Conservation (phyloP, 257 asterid genomes). For the Linaria vulgaris region DNA sequence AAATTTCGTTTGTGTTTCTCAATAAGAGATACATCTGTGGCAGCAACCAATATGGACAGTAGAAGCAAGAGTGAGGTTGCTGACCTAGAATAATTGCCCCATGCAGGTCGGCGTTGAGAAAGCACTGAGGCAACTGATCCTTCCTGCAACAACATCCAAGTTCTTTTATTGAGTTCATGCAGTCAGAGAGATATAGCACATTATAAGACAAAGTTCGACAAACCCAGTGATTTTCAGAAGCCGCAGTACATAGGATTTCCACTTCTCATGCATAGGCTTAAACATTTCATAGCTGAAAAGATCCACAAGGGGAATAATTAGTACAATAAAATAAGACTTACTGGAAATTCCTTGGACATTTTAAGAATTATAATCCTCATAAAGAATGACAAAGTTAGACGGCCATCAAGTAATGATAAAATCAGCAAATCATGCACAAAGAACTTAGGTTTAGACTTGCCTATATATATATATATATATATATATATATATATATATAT, state of each 20-base stretch:
- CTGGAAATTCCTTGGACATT: background rate
- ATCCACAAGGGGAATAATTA: slow-evolving; percentile 14
- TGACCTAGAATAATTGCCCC: slow-evolving; percentile 81
- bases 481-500: background rate
- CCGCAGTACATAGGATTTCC: slow-evolving; percentile 61
- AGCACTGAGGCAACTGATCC: slow-evolving; percentile 70
- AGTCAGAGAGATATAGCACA: background rate
- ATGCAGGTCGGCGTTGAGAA: slow-evolving; percentile 75
- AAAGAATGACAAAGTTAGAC: slow-evolving; percentile 2
- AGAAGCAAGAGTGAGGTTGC: slow-evolving; percentile 22
- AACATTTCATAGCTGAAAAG: slow-evolving; percentile 61
- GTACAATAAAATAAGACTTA: slow-evolving; percentile 19
- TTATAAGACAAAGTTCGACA: slow-evolving; percentile 26
- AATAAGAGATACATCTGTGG: slow-evolving; percentile 1
- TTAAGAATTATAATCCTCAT: slow-evolving; percentile 14
- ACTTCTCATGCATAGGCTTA: slow-evolving; percentile 82
- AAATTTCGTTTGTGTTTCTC: background rate
- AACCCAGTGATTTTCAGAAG: slow-evolving; percentile 75
- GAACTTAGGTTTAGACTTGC: background rate
- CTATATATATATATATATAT: background rate
- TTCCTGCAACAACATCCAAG: slow-evolving; percentile 56
- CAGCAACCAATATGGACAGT: slow-evolving; percentile 16
- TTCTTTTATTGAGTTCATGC: background rate
- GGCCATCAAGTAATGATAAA: background rate
- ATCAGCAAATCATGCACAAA: background rate